Conservation (phyloP, 208 protist species). For the Crithidia acanthocephali region DNA sequence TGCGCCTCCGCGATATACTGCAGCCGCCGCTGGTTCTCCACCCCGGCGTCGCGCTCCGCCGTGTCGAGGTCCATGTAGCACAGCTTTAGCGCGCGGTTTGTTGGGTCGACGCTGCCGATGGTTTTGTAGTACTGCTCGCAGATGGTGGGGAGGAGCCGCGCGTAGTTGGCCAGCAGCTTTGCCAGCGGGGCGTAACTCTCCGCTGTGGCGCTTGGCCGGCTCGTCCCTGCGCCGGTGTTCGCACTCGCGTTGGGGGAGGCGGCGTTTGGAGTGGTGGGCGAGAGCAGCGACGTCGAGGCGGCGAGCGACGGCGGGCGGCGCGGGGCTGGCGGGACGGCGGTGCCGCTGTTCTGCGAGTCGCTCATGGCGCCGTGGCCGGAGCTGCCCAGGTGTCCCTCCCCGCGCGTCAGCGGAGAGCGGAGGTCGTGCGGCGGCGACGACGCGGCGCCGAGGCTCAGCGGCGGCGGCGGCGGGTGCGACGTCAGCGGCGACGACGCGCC, state of each 20-base stretch:
- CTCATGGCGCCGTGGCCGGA: not conserved
- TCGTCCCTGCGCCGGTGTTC: not conserved
- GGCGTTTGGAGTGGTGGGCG: not conserved
- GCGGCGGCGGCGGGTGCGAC: not conserved
- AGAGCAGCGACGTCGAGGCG: not conserved
- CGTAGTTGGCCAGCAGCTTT: conserved; percentile 53
- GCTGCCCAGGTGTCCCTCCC: conserved; percentile 1
- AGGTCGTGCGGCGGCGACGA: not conserved
- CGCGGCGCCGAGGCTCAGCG: not conserved
- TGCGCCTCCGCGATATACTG: conserved; percentile 43
- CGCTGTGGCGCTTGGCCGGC: not conserved
- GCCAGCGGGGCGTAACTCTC: conserved; percentile 30
- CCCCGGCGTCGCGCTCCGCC: conserved; percentile 38
- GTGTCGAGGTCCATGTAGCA: conserved; percentile 78
- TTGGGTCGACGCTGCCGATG: conserved; percentile 24
- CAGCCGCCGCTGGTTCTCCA: conserved; percentile 71
- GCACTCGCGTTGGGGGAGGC: not conserved
- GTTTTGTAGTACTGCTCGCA: conserved; percentile 75
- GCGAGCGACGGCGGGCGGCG: not conserved
- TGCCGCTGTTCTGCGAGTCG: not conserved
- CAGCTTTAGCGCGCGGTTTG: conserved; percentile 29
- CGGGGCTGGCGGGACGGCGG: not conserved
- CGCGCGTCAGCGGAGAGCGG: not conserved
- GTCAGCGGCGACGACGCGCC: not conserved
- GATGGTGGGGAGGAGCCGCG: conserved; percentile 57